phyloP scores from a whole-genome alignment of 768 basidiomycete species.

The Mycena epipterygia region DNA sequence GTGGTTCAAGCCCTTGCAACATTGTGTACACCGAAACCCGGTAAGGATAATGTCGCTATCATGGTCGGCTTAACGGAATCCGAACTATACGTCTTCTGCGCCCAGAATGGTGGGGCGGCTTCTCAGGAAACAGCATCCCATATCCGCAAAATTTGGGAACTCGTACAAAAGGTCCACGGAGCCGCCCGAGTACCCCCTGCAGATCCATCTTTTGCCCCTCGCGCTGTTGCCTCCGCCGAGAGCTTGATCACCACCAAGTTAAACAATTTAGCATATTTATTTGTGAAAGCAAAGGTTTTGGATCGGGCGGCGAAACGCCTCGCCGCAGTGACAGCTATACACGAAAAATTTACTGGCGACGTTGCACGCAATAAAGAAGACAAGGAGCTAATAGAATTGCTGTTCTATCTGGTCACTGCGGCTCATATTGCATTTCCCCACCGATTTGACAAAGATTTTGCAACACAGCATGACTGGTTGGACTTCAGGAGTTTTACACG shows the following conservation, averaged over 20 bases:
- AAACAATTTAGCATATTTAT: background rate
- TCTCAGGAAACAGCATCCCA: background rate
- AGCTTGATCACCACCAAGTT: background rate
- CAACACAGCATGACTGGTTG: background rate
- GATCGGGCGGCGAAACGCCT: background rate
- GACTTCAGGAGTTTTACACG: background rate
- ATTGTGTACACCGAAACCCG: background rate
- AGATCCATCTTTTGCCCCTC: background rate
- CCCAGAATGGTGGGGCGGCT: slow-evolving; percentile 9
- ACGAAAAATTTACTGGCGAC: background rate
- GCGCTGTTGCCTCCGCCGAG: background rate
- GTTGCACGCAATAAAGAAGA: background rate
- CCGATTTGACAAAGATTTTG: background rate
- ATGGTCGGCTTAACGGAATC: background rate
- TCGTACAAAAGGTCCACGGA: background rate
- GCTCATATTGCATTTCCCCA: background rate
- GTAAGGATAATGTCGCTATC: slow-evolving; percentile 4
- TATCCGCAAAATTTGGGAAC: background rate
- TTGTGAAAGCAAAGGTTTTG: background rate
- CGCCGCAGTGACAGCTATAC: background rate
- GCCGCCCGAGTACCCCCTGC: background rate
- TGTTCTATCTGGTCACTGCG: background rate
- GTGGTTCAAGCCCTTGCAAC: background rate
- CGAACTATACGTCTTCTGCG: background rate
- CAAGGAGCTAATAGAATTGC: background rate